Evolutionary conservation across 2,329 filamentous ascomycete species (phyloP).

Genomic region (Aspergillus flavus): DNA sequence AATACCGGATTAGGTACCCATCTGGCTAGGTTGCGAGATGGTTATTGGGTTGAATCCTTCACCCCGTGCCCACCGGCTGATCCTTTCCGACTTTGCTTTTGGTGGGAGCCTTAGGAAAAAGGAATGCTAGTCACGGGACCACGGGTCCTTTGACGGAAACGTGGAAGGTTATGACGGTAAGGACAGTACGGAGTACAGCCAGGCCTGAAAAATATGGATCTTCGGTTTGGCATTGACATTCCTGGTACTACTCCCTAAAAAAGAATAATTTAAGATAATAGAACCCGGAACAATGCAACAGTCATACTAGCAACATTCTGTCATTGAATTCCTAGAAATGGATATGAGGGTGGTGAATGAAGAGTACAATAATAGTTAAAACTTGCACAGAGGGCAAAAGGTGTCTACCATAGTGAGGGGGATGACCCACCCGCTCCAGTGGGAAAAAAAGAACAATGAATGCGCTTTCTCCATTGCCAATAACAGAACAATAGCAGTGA

Average conservation of each 20-base stretch:
- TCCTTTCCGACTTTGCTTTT: neutral
- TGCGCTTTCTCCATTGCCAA: neutral
- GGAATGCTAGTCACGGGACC: neutral
- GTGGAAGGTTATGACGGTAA: neutral
- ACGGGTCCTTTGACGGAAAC: neutral
- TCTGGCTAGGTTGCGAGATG: neutral
- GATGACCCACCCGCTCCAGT: neutral
- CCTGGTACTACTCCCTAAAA: neutral
- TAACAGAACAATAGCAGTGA: conserved; percentile 7
- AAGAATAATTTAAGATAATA: neutral
- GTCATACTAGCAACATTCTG: neutral
- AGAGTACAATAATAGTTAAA: neutral
- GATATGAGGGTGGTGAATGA: neutral
- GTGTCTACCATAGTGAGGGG: conserved; percentile 3
- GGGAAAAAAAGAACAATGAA: conserved; percentile 20
- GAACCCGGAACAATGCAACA: neutral
- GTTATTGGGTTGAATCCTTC: neutral
- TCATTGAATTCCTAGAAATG: neutral
- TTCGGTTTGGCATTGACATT: neutral
- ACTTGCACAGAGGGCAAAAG: conserved; percentile 16
- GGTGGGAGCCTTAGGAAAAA: neutral
- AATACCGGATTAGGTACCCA: neutral
- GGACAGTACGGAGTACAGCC: neutral
- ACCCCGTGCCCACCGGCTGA: neutral
- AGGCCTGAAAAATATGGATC: neutral